Evolutionary conservation across 306 rosid genomes (phyloP).

Genomic region (Vicia faba): DNA sequence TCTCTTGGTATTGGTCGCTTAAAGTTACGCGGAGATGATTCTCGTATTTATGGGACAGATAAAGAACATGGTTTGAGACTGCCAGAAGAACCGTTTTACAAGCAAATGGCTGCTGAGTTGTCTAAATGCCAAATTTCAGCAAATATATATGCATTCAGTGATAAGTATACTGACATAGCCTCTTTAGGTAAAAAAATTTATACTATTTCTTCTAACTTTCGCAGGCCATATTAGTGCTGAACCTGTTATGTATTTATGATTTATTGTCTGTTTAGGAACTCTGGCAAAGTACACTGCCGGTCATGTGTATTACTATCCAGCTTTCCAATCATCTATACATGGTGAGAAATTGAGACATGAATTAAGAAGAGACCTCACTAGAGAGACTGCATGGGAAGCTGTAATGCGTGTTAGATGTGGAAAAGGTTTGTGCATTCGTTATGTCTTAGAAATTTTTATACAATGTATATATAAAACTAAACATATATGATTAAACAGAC

Average conservation of each 20-base stretch:
- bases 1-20: slow-evolving; percentile 97
- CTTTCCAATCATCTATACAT: slow-evolving; percentile 76
- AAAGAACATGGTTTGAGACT: slow-evolving; percentile 80
- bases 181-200: slow-evolving; percentile 65
- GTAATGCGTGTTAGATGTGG: slow-evolving; percentile 97
- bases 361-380: slow-evolving; percentile 87
- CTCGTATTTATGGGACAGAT: slow-evolving; percentile 91
- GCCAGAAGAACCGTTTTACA: slow-evolving; percentile 97
- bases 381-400: slow-evolving; percentile 99
- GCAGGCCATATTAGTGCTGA: background rate
- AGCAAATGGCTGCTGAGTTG: slow-evolving; percentile 99
- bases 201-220: slow-evolving; percentile 14
- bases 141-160: slow-evolving; percentile 87
- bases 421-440: slow-evolving; percentile 64
- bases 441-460: slow-evolving; percentile 27
- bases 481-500: background rate
- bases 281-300: slow-evolving; percentile 97
- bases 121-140: slow-evolving; percentile 87
- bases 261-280: slow-evolving; percentile 65
- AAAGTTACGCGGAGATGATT: slow-evolving; percentile 94
- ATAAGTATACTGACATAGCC: slow-evolving; percentile 96
- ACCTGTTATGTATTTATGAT: slow-evolving; percentile 14
- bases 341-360: slow-evolving; percentile 93
- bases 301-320: slow-evolving; percentile 85
- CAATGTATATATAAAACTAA: background rate